Conservation (phyloP, 495 filamentous ascomycete species). For the Lichenothelia convexa region DNA sequence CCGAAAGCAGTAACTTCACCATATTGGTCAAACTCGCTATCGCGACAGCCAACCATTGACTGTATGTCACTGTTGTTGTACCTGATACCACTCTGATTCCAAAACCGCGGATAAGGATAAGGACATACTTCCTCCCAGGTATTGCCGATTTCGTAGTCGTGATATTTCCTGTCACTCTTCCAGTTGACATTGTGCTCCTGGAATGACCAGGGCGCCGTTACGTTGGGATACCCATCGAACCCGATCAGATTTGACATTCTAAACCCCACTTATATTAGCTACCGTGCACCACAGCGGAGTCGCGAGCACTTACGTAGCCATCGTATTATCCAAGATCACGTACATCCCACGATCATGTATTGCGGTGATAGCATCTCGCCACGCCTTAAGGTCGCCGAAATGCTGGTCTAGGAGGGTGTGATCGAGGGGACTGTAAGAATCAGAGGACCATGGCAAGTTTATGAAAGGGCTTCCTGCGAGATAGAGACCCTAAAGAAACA, state of each 20-base stretch:
- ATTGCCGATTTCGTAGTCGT: conserved; percentile 45
- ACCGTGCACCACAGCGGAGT: not conserved
- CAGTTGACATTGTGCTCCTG: conserved; percentile 27
- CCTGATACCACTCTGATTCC: conserved; percentile 40
- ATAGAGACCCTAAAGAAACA: conserved; percentile 54
- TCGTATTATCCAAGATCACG: conserved; percentile 54
- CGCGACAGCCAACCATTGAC: conserved; percentile 37
- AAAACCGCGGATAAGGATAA: conserved; percentile 45
- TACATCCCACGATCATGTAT: conserved; percentile 56
- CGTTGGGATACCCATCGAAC: conserved; percentile 27
- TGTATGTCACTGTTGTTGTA: conserved; percentile 28
- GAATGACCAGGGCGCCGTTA: conserved; percentile 24
- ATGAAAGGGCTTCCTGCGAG: conserved; percentile 50
- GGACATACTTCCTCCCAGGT: conserved; percentile 37
- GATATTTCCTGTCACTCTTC: conserved; percentile 25
- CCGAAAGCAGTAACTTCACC: conserved; percentile 27
- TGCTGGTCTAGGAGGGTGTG: conserved; percentile 54
- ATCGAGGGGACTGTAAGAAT: conserved; percentile 47
- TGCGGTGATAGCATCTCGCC: conserved; percentile 44
- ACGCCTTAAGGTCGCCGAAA: conserved; percentile 42
- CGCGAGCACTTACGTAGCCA: conserved; percentile 37
- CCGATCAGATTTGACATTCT: conserved; percentile 31
- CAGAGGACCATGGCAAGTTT: conserved; percentile 53
- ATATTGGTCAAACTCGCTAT: conserved; percentile 49
- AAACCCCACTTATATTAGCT: conserved; percentile 19